phyloP scores from a whole-genome alignment of 257 asterid genomes.

The Solanum ossicruentum region DNA sequence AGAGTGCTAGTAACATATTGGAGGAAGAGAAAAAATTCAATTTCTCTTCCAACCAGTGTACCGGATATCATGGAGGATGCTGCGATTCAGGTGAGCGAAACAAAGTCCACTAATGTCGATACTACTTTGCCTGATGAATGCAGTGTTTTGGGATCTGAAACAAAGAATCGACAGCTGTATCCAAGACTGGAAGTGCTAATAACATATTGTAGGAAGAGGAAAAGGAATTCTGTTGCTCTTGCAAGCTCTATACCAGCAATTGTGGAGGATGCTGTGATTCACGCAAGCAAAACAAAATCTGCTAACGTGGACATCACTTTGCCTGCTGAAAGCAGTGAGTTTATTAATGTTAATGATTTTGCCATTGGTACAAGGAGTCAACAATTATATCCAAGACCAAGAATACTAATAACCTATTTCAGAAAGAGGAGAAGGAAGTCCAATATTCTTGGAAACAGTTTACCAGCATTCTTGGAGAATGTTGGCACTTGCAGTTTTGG shows the following conservation, averaged over 20 bases:
- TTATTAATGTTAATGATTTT: background rate
- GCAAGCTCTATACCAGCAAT: background rate
- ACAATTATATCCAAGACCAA: background rate
- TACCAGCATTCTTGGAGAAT: background rate
- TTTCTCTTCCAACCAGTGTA: background rate
- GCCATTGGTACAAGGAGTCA: background rate
- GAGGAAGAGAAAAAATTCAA: background rate
- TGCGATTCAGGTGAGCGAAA: background rate
- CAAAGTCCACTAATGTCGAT: background rate
- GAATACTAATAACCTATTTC: background rate
- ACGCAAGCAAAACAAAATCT: background rate
- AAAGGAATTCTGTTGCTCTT: background rate
- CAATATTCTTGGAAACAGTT: background rate
- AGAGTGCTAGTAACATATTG: background rate
- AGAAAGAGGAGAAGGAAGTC: background rate
- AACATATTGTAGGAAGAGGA: background rate
- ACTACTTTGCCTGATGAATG: background rate
- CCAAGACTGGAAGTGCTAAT: background rate
- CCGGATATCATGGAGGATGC: background rate
- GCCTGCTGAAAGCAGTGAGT: background rate
- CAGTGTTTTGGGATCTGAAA: background rate
- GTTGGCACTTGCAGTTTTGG: background rate
- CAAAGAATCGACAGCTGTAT: background rate
- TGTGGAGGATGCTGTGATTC: background rate
- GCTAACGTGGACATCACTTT: background rate